These are phyloP conservation scores for Closterium sp. DNA, from an alignment of 139 green algal genomes.

Conservation along the genomic window DNA sequence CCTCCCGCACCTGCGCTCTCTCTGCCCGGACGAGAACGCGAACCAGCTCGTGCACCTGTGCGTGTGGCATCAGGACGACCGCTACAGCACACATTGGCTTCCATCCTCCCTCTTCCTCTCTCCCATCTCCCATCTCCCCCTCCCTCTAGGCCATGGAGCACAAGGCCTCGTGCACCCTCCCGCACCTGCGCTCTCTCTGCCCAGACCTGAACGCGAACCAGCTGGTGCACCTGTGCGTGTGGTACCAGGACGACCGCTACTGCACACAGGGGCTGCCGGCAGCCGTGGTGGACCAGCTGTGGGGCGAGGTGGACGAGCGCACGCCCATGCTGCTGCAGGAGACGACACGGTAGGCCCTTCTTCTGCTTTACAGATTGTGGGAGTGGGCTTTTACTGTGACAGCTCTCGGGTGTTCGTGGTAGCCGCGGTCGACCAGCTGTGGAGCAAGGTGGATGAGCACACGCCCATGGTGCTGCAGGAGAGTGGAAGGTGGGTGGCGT, in stretches of 20 bases:
- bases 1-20: background rate
- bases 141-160: background rate
- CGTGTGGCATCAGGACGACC: conserved; percentile 10
- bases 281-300: conserved; percentile 4
- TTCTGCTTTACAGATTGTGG: too few species aligned
- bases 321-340: background rate
- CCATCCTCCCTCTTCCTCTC: background rate
- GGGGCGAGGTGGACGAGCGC: background rate
- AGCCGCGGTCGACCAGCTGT: background rate
- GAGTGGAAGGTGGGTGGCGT: background rate
- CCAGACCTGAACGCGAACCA: conserved; percentile 22
- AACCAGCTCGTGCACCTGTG: conserved; percentile 22
- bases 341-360: too few species aligned
- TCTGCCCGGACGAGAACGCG: conserved; percentile 11
- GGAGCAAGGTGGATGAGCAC: background rate
- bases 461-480: background rate
- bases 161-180: background rate
- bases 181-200: background rate
- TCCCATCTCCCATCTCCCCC: background rate
- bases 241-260: conserved; percentile 32
- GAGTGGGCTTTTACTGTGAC: too few species aligned
- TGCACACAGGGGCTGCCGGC: background rate
- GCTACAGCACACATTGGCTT: background rate
- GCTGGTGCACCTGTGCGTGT: conserved; percentile 16
- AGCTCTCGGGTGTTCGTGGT: too few species aligned